phyloP scores from a whole-genome alignment of 371 early-diverging fungal species.

The Rhizopus stolonifer region DNA sequence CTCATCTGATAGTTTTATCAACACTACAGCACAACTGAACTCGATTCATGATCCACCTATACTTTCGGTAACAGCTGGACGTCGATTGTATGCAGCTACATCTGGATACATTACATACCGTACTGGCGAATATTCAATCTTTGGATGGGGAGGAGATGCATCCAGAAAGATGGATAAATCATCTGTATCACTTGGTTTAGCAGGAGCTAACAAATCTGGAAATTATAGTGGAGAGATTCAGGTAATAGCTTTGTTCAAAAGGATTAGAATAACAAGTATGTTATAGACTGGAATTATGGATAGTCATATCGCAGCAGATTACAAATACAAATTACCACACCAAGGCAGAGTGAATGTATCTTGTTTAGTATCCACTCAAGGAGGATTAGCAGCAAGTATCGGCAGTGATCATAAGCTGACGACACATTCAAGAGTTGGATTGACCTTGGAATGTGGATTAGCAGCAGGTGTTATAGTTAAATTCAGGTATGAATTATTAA shows the following conservation, averaged over 20 bases:
- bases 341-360: constrained; percentile 33
- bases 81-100: constrained; percentile 56
- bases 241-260: constrained; percentile 26
- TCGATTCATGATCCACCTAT: constrained; percentile 66
- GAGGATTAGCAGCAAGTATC: constrained; percentile 52
- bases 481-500: constrained; percentile 51
- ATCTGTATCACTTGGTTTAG: constrained; percentile 63
- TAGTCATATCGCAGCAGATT: constrained; percentile 51
- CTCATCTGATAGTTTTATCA: constrained; percentile 70
- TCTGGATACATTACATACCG: constrained; percentile 80
- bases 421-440: constrained; percentile 67
- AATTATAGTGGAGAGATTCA: constrained; percentile 61
- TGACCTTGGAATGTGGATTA: constrained; percentile 76
- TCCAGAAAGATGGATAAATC: constrained; percentile 56
- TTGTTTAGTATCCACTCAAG: constrained; percentile 50
- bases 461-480: constrained; percentile 73
- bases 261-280: not conserved
- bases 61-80: constrained; percentile 62
- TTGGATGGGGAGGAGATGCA: constrained; percentile 60
- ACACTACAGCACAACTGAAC: constrained; percentile 52
- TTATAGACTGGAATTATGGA: constrained; percentile 48
- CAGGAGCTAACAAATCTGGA: constrained; percentile 46
- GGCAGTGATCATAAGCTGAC: constrained; percentile 67
- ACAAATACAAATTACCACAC: constrained; percentile 40
- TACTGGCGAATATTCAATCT: constrained; percentile 72